Conservation (phyloP, 371 early-diverging fungal species). For the Saksenaea oblongispora region DNA sequence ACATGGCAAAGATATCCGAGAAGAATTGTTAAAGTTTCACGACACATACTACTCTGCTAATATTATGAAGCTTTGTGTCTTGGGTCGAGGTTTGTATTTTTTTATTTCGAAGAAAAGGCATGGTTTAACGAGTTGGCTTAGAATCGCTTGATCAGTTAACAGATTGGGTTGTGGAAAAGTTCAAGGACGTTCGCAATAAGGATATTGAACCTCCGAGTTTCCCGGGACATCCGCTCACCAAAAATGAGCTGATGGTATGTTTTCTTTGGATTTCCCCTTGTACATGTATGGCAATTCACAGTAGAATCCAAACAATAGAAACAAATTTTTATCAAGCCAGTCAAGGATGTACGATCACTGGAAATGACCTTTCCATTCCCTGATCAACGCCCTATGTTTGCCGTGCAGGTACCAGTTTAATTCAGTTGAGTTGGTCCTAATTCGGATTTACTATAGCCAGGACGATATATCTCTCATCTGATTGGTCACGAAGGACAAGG, state of each 20-base stretch:
- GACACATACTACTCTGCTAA: conserved; percentile 90
- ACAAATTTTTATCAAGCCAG: conserved; percentile 77
- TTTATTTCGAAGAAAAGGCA: not conserved
- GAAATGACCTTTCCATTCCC: conserved; percentile 87
- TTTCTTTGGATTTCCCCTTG: not conserved
- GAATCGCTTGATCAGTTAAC: conserved; percentile 85
- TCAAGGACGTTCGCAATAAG: conserved; percentile 74
- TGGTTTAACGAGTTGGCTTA: conserved; percentile 6
- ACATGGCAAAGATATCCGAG: conserved; percentile 81
- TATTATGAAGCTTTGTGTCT: conserved; percentile 91
- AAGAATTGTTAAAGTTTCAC: conserved; percentile 86
- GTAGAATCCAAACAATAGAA: conserved; percentile 43
- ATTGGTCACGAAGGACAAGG: conserved; percentile 89
- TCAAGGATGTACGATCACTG: conserved; percentile 80
- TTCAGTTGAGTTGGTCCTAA: not conserved
- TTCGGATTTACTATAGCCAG: conserved; percentile 53
- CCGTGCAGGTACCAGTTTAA: conserved; percentile 44
- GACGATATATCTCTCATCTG: conserved; percentile 70
- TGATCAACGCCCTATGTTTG: conserved; percentile 64
- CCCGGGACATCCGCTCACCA: conserved; percentile 73
- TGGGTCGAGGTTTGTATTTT: conserved; percentile 68
- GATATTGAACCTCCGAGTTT: conserved; percentile 72
- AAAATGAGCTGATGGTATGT: conserved; percentile 67
- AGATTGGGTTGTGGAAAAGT: conserved; percentile 79
- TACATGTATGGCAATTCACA: not conserved